Evolutionary conservation across 2,329 filamentous ascomycete genomes (phyloP).

Genomic region (Fusarium hostae): DNA sequence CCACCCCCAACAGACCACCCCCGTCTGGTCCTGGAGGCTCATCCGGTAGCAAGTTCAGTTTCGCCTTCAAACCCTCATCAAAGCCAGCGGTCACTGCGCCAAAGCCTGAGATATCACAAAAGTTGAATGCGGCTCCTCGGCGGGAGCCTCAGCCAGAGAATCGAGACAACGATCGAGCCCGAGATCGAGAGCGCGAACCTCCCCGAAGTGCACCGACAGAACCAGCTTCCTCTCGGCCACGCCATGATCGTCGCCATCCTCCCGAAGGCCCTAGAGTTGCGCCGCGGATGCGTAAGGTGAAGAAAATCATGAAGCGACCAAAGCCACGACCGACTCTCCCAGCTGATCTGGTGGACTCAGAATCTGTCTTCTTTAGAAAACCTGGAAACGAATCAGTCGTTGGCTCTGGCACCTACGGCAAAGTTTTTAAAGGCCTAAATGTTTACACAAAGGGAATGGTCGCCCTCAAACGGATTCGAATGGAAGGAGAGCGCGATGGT

Average conservation of each 20-base stretch:
- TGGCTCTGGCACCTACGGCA: conserved; percentile 94
- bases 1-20: conserved; percentile 64
- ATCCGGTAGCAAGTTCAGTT: conserved; percentile 83
- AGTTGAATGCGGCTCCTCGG: conserved; percentile 72
- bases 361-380: conserved; percentile 94
- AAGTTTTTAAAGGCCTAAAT: conserved; percentile 93
- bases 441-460: conserved; percentile 89
- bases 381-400: conserved; percentile 98
- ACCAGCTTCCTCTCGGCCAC: conserved; percentile 60
- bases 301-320: conserved; percentile 74
- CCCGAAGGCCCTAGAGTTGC: conserved; percentile 50
- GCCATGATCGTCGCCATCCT: conserved; percentile 49
- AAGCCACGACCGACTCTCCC: conserved; percentile 78
- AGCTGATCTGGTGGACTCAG: conserved; percentile 78
- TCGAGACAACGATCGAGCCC: conserved; percentile 53
- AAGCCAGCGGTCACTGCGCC: conserved; percentile 67
- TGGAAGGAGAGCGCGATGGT: conserved; percentile 92
- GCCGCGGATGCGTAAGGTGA: conserved; percentile 71
- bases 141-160: conserved; percentile 48
- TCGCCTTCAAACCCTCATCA: conserved; percentile 84
- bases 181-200: conserved; percentile 52
- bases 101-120: conserved; percentile 74
- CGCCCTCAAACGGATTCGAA: conserved; percentile 89
- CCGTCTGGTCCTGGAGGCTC: conserved; percentile 63
- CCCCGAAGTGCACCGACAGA: conserved; percentile 64